These are phyloP conservation scores for Lactarius hengduanensis DNA, from an alignment of 768 basidiomycete species.

Conservation along the genomic window DNA sequence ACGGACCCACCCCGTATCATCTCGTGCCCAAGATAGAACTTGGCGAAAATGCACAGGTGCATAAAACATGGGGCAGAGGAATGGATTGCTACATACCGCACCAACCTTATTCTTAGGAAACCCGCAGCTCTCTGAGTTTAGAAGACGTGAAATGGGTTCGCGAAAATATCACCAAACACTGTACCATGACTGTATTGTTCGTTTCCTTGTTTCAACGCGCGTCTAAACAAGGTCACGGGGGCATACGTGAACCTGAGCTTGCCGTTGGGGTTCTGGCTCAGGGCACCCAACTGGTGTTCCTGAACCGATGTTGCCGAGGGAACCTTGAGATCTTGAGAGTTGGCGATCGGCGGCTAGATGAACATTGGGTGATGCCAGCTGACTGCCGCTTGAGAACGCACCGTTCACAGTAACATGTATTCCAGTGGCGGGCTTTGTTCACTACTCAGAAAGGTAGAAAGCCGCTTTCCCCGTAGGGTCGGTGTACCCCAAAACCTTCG, in stretches of 20 bases:
- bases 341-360: not conserved
- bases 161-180: not conserved
- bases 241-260: not conserved
- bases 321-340: not conserved
- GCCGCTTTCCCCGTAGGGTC: not conserved
- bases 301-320: not conserved
- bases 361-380: not conserved
- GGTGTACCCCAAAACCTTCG: slow-evolving; percentile 10
- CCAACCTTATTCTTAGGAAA: not conserved
- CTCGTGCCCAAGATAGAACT: not conserved
- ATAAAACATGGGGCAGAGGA: not conserved
- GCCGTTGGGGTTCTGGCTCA: not conserved
- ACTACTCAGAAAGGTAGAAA: not conserved
- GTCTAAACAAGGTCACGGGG: not conserved
- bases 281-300: not conserved
- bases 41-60: not conserved
- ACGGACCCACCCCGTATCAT: not conserved
- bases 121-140: not conserved
- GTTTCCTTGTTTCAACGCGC: not conserved
- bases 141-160: not conserved
- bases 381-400: not conserved
- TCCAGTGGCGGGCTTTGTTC: not conserved
- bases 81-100: not conserved
- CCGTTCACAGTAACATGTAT: not conserved
- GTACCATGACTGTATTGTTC: not conserved